Base-by-base conservation (phyloP, 2,329 filamentous ascomycete genomes). In the Colletotrichum tropicicola region DNA sequence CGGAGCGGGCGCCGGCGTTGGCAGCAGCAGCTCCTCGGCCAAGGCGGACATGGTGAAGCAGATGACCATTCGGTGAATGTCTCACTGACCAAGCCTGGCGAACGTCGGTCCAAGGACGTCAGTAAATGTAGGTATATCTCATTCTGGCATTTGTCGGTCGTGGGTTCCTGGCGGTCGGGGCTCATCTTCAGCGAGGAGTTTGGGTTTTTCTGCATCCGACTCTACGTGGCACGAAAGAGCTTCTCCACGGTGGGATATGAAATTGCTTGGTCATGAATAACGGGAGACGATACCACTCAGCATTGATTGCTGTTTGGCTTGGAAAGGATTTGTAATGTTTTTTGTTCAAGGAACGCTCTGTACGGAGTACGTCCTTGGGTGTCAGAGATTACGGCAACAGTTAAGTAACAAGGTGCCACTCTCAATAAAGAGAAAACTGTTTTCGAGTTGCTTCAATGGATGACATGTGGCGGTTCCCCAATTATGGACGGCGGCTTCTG, bases 21-120 rank as follows among this genome's bases (percentile, higher is more conserved):
- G 88, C 66, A 85, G 87, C 71, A 86, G 90, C 63, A 89, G 89
- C 68, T 84, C 91, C 65, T 91, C 91, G 52, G 88, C 87, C 79
- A 95, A 95, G 83, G 93, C 92, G 59, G 89, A 92, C 74, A 91
- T 95, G 86, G 89, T 89, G 76, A 98, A 97, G 89, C 93, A 95
- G 79, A 97, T 97, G 92, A 98, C 94, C 47, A 95, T 95, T 77
- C 90, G 92, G 76, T 96, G 88, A 86, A 73, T 64, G 56, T 35
- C 28, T 30, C 15, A 45, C 25, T 39, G 43, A 56, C 45, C 62
- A 64, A 65, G 65, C 52, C 59, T 64, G 63, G 52, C 63, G 53
- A 59, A 66, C 65, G 52, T 66, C 59, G 63, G 59, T 65, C 60
- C 66, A 68, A 71, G 57, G 58, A 67, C 63, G 66, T 64, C 63